phyloP scores from a whole-genome alignment of 2,329 filamentous ascomycete species.

The Verticillium nubilum region DNA sequence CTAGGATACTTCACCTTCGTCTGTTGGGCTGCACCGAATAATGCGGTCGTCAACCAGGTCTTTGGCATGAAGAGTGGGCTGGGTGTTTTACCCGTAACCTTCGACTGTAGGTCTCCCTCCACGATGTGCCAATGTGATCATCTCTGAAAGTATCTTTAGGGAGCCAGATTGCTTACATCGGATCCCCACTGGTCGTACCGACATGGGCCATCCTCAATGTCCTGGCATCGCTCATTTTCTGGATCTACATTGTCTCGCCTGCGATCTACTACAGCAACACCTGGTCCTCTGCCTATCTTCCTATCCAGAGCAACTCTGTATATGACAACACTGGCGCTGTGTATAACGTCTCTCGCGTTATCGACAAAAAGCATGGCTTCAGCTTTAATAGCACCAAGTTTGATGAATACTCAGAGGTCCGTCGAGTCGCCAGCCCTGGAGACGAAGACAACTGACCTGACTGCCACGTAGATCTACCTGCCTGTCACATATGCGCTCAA shows the following conservation, averaged over 20 bases:
- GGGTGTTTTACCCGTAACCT: slow-evolving; percentile 33
- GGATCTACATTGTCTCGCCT: slow-evolving; percentile 37
- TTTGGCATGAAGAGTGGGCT: slow-evolving; percentile 41
- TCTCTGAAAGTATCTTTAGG: slow-evolving; percentile 11
- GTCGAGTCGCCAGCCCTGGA: not conserved
- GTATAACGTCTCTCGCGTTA: slow-evolving; percentile 43
- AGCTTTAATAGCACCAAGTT: slow-evolving; percentile 44
- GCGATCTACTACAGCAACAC: slow-evolving; percentile 42
- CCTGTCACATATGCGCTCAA: slow-evolving; percentile 37
- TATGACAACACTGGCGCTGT: slow-evolving; percentile 45
- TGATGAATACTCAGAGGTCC: slow-evolving; percentile 42
- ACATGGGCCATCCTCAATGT: slow-evolving; percentile 43
- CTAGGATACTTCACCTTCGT: slow-evolving; percentile 38
- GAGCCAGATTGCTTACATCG: slow-evolving; percentile 29
- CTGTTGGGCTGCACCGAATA: slow-evolving; percentile 42
- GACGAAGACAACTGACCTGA: not conserved
- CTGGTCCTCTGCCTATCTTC: slow-evolving; percentile 46
- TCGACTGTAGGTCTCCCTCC: slow-evolving; percentile 26
- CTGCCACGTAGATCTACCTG: slow-evolving; percentile 31
- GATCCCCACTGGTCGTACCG: slow-evolving; percentile 32
- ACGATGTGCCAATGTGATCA: slow-evolving; percentile 9
- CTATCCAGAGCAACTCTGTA: slow-evolving; percentile 44
- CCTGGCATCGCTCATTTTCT: slow-evolving; percentile 40
- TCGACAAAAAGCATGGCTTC: slow-evolving; percentile 32
- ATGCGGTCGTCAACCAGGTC: slow-evolving; percentile 38